phyloP scores from a whole-genome alignment of 768 basidiomycete genomes.

The Sutorius australiensis region DNA sequence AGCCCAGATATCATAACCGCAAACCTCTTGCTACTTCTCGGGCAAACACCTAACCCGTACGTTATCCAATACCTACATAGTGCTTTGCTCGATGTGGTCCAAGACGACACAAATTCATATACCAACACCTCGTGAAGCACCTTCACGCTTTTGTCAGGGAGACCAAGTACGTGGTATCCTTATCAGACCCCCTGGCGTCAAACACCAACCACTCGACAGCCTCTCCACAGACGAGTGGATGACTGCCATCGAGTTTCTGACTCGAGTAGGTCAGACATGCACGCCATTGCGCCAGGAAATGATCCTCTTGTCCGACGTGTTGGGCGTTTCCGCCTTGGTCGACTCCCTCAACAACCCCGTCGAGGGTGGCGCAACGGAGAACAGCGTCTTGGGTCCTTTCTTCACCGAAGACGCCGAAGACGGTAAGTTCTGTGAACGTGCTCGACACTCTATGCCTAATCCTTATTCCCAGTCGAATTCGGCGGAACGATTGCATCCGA shows the following conservation, averaged over 20 bases:
- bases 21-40: conserved; percentile 41
- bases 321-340: conserved; percentile 77
- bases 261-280: conserved; percentile 68
- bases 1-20: conserved; percentile 47
- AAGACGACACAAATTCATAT: conserved; percentile 47
- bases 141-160: conserved; percentile 73
- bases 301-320: conserved; percentile 78
- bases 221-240: conserved; percentile 87
- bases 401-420: conserved; percentile 74
- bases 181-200: neutral
- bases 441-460: neutral
- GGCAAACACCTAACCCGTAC: conserved; percentile 39
- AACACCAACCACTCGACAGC: conserved; percentile 23
- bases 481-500: conserved; percentile 83
- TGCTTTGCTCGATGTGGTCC: neutral
- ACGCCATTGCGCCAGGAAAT: conserved; percentile 72
- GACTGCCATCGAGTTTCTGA: conserved; percentile 74
- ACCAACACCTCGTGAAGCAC: conserved; percentile 55
- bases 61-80: conserved; percentile 3
- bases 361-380: conserved; percentile 60
- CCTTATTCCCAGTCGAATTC: conserved; percentile 43
- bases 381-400: conserved; percentile 80
- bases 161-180: conserved; percentile 43
- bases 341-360: conserved; percentile 71
- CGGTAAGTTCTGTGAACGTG: conserved; percentile 37